phyloP scores from a whole-genome alignment of 1,284 basidiomycete genomes.

The Peniophora sp. region DNA sequence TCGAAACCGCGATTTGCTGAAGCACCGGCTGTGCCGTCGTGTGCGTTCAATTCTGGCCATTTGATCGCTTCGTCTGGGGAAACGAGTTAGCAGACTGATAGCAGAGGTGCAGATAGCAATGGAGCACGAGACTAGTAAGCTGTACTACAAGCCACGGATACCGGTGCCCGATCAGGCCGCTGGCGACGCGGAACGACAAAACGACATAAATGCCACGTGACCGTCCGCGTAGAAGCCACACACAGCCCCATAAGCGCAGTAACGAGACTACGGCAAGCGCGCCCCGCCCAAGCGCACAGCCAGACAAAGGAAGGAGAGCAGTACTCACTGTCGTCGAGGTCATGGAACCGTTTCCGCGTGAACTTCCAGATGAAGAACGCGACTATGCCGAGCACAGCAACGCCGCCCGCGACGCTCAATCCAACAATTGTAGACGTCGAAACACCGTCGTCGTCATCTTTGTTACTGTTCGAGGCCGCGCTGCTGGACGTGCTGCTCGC shows the following conservation, averaged over 20 bases:
- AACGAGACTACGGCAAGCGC: background rate
- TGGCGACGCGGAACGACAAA: background rate
- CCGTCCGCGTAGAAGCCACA: background rate
- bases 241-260: background rate
- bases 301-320: conserved; percentile 2
- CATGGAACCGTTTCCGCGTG: conserved; percentile 63
- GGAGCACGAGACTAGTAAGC: background rate
- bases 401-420: conserved; percentile 68
- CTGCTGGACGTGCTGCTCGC: conserved; percentile 2
- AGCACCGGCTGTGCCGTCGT: conserved; percentile 38
- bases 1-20: conserved; percentile 59
- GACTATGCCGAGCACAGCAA: conserved; percentile 59
- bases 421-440: conserved; percentile 68
- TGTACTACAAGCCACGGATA: background rate
- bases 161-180: background rate
- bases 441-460: conserved; percentile 26
- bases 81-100: conserved; percentile 5
- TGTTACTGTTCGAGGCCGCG: conserved; percentile 1
- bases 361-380: conserved; percentile 79
- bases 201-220: background rate
- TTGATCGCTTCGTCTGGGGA: conserved; percentile 70
- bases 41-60: conserved; percentile 76
- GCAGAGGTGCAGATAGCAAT: background rate
- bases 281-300: background rate
- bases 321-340: conserved; percentile 70